A percentile compares a stretch with the other conserved stretches of the same genome.
Evolutionary conservation across 2,329 filamentous ascomycete species (phyloP).

Genomic region (Aspergillus spinulosporus): DNA sequence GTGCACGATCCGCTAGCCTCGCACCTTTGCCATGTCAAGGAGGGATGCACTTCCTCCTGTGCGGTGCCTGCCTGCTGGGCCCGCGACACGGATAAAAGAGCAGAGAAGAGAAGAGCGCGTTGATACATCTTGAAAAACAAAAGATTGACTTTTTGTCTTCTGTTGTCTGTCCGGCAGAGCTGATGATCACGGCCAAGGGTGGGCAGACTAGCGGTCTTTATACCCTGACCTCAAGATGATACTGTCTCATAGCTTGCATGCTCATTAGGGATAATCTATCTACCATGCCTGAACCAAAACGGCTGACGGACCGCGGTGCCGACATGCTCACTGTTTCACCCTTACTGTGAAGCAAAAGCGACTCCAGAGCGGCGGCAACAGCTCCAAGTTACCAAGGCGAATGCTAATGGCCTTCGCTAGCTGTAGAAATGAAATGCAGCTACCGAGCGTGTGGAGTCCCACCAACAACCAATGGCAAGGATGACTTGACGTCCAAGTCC

Average conservation of each 20-base stretch:
- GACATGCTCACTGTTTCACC: slow-evolving; percentile 21
- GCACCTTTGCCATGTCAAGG: slow-evolving; percentile 57
- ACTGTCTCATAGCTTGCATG: not conserved
- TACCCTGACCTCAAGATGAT: slow-evolving; percentile 8
- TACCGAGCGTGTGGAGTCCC: slow-evolving; percentile 5
- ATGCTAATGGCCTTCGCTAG: slow-evolving; percentile 2
- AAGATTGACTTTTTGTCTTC: slow-evolving; percentile 7
- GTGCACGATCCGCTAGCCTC: slow-evolving; percentile 53
- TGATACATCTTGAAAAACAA: slow-evolving; percentile 29
- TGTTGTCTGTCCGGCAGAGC: slow-evolving; percentile 31
- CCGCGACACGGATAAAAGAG: slow-evolving; percentile 26
- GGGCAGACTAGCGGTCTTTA: slow-evolving; percentile 23
- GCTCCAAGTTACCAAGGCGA: slow-evolving; percentile 4
- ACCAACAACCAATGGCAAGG: not conserved
- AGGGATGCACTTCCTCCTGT: slow-evolving; percentile 47
- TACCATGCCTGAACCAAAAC: slow-evolving; percentile 3
- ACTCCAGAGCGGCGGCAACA: slow-evolving; percentile 5
- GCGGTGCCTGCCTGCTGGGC: slow-evolving; percentile 38
- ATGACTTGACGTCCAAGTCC: slow-evolving; percentile 9
- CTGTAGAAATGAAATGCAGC: not conserved
- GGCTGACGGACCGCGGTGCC: slow-evolving; percentile 21
- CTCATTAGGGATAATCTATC: slow-evolving; percentile 11
- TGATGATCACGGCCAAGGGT: slow-evolving; percentile 18
- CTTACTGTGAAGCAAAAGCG: slow-evolving; percentile 5
- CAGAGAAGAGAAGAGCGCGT: slow-evolving; percentile 33